Evolutionary conservation across 1,284 basidiomycete genomes (phyloP), one percentile per base, ranked within the genome.

Genomic region (Puccinia novopanici): DNA sequence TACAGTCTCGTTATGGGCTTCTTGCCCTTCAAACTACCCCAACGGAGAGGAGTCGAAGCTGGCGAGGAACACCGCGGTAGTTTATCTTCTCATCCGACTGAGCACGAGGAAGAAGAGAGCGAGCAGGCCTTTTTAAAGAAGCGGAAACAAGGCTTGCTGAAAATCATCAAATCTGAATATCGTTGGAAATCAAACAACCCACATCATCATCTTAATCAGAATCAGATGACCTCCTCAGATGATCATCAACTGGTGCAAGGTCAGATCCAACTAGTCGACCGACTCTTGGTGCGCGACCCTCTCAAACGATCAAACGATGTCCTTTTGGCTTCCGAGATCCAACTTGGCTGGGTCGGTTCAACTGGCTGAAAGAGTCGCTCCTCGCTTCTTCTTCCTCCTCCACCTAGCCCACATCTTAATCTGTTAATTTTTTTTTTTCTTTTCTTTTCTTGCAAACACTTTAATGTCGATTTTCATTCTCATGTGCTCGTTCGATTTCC

Each of bases 1-100:
- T 95, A 91, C 85, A 92, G 91, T 12, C 87, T 94, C 59, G 88
- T 91, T 9, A 90, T 89, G 22, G 89, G 93, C 73, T 87, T 86
- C 71, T 82, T 88, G 27, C 88, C 88, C 0, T 88, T 88, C 76
- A 54, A 57, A 40, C 30, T 73, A 5, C 70, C 70, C 27, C 50
- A 73, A 22, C 40, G 42, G 2, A 68, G 3, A 3, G 42, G 27
- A n/a, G 37, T 34, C 37, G 48, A 24, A 12, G 17, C 42, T 30
- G 48, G 22, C 13, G 48, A 12, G 27, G 12, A n/a, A 68, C 27
- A 24, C 42, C 37, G 24, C 22, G n/a, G n/a, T n/a, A n/a, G n/a
- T n/a, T n/a, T n/a, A n/a, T n/a, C n/a, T n/a, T 15, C 67, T 27
- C 40, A 68, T 40, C 12, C 67, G 2, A 68, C 37, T 24, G 70